Evolutionary conservation across 495 filamentous ascomycete species (phyloP), one percentile per base, ranked within the genome.

Genomic region (Lasiosphaeria ovina): DNA sequence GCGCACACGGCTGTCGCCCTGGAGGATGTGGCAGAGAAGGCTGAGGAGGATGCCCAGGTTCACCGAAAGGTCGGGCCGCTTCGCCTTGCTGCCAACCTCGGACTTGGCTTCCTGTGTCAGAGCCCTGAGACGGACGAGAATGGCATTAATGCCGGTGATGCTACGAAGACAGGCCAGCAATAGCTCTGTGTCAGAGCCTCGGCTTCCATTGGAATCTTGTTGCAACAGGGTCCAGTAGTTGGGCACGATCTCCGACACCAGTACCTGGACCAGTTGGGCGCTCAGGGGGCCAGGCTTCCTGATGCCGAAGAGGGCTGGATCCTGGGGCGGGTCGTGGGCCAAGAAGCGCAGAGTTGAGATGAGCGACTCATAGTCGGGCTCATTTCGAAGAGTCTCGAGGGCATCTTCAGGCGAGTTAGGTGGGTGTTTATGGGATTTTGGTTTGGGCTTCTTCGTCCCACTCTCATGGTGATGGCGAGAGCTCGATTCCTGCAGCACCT

Each of bases 191-290:
- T 73, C 72, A 0, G 66, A 64, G 14, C 60, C 59, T 35, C 60
- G 58, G 31, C 47, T 38, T 35, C 66, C 53, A 10, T 55, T 64
- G 12, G 74, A 75, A 56, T 78, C 77, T 61, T 79, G 74, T 57
- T 78, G 72, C 34, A 91, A 63, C 35, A 81, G 62, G n/a, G 74
- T 59, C 92, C 92, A 97, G 71, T 89, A 91, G 63, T 90, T 86
- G 5, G 89, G 87, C 6, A 93, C 77, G 44, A 87, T 89, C 40
- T 83, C 82, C 40, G 76, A 84, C 58, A 91, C 83, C 63, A 97
- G 74, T 9, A 79, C 71, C 67, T 88, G 85, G 51, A 92, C 75
- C 6, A 96, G 82, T 66, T 91, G 88, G 5, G 90, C 82, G 54
- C 83, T 76, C 62, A 81, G 73, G 3, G 91, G 85, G 44, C 79